Base-by-base conservation (phyloP, 2,329 filamentous ascomycete genomes). In the Calycina marina region DNA sequence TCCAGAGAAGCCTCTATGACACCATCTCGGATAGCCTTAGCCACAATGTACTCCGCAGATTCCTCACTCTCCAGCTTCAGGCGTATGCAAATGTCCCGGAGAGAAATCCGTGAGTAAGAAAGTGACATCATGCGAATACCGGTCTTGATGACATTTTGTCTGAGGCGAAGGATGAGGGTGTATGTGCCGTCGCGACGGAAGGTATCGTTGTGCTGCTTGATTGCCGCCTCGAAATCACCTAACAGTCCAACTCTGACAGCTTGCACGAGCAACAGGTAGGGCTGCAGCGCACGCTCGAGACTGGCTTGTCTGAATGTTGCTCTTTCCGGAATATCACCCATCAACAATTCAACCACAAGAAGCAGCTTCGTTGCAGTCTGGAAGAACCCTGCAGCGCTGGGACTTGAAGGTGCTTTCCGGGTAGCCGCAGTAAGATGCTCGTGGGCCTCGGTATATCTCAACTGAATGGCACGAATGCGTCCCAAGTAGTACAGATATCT, bases 61-160 rank as follows among this genome's bases (percentile, higher is more conserved):
- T 98, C 90, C 56, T 98, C 90, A 47, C 82, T 93, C 43, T 90
- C 84, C 6, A 98, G 67, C 32, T 92, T 85, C 31, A 98, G 68
- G 29, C 90, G 82, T 37, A 96, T 85, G 62, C 90, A 98, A 46
- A 98, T 98, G 54, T 98, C 90, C 37, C 90, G 79, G 35, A 98
- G 70, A 1, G 88, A 94, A 51, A 98, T 98, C 41, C 88, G 82
- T 38, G 88, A 93, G 64, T 98, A 98, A 13, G 86, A 93, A 42
- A 98, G 67, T 25, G 88, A 96, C 73, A 98, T 93, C 85, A 96
- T 94, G 47, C 90, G 84, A 42, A 98, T 93, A 44, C 90, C 90
- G 3, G 90, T 98, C 67, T 93, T 93, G 72, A 98, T 96, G 52
- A 98, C 90, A 54, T 98, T 98, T 60, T 98, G 90, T 47, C 90